These are phyloP conservation scores for Hyaloscypha finlandica DNA, from an alignment of 495 filamentous ascomycete genomes.

Conservation along the genomic window DNA sequence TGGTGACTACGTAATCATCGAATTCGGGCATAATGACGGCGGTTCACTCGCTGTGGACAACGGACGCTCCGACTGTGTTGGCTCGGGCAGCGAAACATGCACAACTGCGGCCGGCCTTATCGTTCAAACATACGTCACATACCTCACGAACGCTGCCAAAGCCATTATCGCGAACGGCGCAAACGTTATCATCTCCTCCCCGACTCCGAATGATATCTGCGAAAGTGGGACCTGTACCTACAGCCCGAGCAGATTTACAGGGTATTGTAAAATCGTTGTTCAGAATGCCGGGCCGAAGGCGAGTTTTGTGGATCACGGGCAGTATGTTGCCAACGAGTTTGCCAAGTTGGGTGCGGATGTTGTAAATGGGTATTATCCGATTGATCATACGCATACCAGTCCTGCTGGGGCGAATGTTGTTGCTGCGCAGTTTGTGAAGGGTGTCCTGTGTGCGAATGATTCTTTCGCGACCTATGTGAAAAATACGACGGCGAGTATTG, in stretches of 20 bases:
- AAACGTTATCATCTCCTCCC: conserved; percentile 59
- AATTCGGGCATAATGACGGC: conserved; percentile 66
- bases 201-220: conserved; percentile 66
- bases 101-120: conserved; percentile 27
- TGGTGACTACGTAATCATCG: conserved; percentile 47
- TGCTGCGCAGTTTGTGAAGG: conserved; percentile 64
- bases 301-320: conserved; percentile 63
- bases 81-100: conserved; percentile 57
- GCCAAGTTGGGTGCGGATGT: conserved; percentile 48
- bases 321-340: conserved; percentile 55
- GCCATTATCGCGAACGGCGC: conserved; percentile 59
- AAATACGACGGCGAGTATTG: conserved; percentile 28
- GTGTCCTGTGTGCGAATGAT: conserved; percentile 46
- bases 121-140: conserved; percentile 36
- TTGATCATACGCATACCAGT: conserved; percentile 68
- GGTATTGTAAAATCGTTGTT: conserved; percentile 55
- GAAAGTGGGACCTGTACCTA: conserved; percentile 52
- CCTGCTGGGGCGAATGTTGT: conserved; percentile 58
- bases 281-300: conserved; percentile 41
- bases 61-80: conserved; percentile 59
- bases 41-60: conserved; percentile 60
- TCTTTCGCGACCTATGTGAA: conserved; percentile 25
- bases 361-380: conserved; percentile 52
- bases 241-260: conserved; percentile 53
- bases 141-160: conserved; percentile 56